phyloP scores from a whole-genome alignment of 1,284 basidiomycete species.

The Thecaphora thlaspeos region DNA sequence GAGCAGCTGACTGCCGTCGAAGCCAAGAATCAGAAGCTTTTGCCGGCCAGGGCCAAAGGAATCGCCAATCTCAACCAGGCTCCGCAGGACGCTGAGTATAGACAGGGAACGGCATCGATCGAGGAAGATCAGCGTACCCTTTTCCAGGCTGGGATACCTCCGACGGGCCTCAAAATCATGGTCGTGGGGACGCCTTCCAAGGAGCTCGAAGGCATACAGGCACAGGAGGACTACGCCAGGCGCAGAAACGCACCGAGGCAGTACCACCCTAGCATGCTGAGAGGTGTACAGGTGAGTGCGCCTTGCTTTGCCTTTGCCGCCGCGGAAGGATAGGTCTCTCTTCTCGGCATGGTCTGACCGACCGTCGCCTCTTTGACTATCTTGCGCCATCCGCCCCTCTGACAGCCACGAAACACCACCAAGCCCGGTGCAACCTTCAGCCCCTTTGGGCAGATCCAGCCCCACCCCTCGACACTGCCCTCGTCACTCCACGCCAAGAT shows the following conservation, averaged over 20 bases:
- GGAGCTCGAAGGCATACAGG: slow-evolving; percentile 26
- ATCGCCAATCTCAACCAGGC: slow-evolving; percentile 17
- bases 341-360: too few species aligned
- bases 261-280: slow-evolving; percentile 48
- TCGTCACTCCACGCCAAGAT: slow-evolving; percentile 21
- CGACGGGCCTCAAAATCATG: slow-evolving; percentile 12
- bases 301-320: too few species aligned
- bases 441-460: slow-evolving; percentile 31
- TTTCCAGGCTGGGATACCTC: slow-evolving; percentile 12
- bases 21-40: slow-evolving; percentile 36
- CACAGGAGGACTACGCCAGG: slow-evolving; percentile 19
- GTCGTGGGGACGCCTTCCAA: slow-evolving; percentile 32
- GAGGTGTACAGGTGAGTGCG: slow-evolving; percentile 18
- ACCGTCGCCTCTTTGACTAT: slow-evolving; percentile 2
- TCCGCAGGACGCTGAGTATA: not conserved
- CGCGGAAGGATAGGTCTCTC: too few species aligned
- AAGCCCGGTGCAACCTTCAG: slow-evolving; percentile 6
- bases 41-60: slow-evolving; percentile 19
- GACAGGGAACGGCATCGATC: too few species aligned
- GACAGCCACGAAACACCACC: slow-evolving; percentile 22
- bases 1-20: slow-evolving; percentile 25
- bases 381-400: not conserved
- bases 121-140: slow-evolving; percentile 12
- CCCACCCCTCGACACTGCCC: slow-evolving; percentile 28
- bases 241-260: slow-evolving; percentile 31